phyloP scores from a whole-genome alignment of 257 asterid genomes.

The Solanum raphanifolium region DNA sequence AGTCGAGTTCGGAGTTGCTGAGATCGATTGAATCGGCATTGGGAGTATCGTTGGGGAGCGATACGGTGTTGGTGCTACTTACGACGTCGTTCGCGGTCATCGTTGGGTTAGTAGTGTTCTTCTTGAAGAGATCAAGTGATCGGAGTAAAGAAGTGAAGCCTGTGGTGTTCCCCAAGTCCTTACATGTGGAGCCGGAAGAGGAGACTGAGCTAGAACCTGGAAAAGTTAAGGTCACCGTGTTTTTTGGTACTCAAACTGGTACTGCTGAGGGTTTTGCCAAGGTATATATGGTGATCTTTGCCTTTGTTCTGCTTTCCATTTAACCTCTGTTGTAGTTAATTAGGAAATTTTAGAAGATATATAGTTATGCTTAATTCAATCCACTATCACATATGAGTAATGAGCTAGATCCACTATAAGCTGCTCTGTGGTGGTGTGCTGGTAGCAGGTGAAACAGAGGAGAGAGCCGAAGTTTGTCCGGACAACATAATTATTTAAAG shows the following conservation, averaged over 20 bases:
- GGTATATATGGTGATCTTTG: conserved; percentile 20
- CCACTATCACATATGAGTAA: not conserved
- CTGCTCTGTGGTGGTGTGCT: not conserved
- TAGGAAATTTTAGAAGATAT: not conserved
- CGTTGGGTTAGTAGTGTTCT: conserved; percentile 31
- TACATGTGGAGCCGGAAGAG: conserved; percentile 17
- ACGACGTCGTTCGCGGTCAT: conserved; percentile 62
- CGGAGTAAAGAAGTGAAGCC: conserved; percentile 33
- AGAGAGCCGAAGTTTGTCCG: not conserved
- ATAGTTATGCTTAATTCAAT: not conserved
- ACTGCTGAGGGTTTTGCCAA: conserved; percentile 82
- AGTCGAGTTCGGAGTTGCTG: conserved; percentile 37
- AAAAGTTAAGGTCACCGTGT: conserved; percentile 46
- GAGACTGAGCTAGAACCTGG: conserved; percentile 46
- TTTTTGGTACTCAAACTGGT: conserved; percentile 80
- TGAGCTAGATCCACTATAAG: not conserved
- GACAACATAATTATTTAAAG: not conserved
- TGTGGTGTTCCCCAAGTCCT: conserved; percentile 29
- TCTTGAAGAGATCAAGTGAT: conserved; percentile 61
- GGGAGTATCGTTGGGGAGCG: conserved; percentile 46
- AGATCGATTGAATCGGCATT: conserved; percentile 46
- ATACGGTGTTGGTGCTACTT: conserved; percentile 26
- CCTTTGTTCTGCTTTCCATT: not conserved
- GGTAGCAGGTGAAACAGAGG: not conserved
- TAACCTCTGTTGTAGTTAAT: not conserved